These are phyloP conservation scores for Hirschfeldia incana DNA, from an alignment of 345 rosid genomes.

Conservation along the genomic window DNA sequence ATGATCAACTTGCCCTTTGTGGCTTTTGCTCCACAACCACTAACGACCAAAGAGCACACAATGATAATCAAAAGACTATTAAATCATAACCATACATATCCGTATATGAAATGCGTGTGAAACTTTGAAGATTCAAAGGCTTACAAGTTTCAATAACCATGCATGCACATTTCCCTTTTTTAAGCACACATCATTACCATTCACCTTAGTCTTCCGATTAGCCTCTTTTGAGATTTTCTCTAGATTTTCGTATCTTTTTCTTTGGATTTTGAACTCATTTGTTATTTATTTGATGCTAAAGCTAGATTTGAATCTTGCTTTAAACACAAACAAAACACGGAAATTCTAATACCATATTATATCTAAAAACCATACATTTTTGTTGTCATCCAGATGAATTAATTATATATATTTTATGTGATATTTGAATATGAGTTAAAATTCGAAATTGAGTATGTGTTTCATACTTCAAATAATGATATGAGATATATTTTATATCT, in stretches of 20 bases:
- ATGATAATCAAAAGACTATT: not conserved
- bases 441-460: not conserved
- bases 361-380: not conserved
- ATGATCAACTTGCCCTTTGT: conserved; percentile 27
- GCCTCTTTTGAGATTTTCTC: conserved; percentile 29
- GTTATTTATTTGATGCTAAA: conserved; percentile 28
- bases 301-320: conserved; percentile 31
- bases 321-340: conserved; percentile 10
- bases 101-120: conserved; percentile 12
- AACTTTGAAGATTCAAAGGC: conserved; percentile 19
- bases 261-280: conserved; percentile 32
- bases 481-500: not conserved
- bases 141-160: conserved; percentile 20
- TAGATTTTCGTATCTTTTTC: conserved; percentile 35
- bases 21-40: conserved; percentile 1
- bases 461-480: not conserved
- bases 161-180: conserved; percentile 27
- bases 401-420: not conserved
- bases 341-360: not conserved
- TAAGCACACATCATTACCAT: conserved; percentile 36
- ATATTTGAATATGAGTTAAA: not conserved
- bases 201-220: conserved; percentile 31
- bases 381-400: not conserved
- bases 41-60: conserved; percentile 22
- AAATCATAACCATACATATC: conserved; percentile 11